Base-by-base conservation (phyloP, 2,329 filamentous ascomycete species). In the Scedosporium boydii region DNA sequence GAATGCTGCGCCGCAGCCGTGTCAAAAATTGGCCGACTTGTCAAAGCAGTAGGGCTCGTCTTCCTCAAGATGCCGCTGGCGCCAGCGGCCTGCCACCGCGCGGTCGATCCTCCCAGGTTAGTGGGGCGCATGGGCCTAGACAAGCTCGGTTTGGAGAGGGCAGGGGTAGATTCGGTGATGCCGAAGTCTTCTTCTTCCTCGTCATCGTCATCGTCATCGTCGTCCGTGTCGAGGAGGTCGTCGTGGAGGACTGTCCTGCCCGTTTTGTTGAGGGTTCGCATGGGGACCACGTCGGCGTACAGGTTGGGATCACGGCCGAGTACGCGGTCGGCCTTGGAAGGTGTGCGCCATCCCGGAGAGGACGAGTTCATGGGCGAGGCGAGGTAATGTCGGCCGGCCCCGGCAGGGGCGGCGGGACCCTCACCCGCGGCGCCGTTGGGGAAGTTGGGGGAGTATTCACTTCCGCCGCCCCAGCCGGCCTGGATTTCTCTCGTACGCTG, bases 401-500 rank as follows among this genome's bases (percentile, higher is more conserved):
- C 68, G 23, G 4, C 46, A 3, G 21, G 68, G 64, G 68, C 61
- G 42, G 34, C 34, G 10, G 34, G 10, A 3, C 34, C 34, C 34
- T 38, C 34, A 3, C 10, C 34, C 3, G 34, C 34, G 34, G 63
- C 64, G 63, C 66, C 64, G 55, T 65, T 58, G 38, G 38, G 63
- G 61, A 64, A 69, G 61, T 51, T 67, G 18, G 65, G 65, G 38
- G 67, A 56, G 55, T 58, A 34, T 10, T 56, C 69, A 3, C 69
- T 73, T 12, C 34, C 34, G 7, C 70, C 70, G 41, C 87, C 87
- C 87, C 88, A 90, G 41, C 88, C 88, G 14, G 87, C 87, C 29
- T 79, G 82, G 18, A 82, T 76, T 72, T 91, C 88, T 62, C 87
- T 78, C 64, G 80, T 78, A 58, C 82, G 79, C 70, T 90, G 87